Evolutionary conservation across 139 green algal species (phyloP).

Genomic region (Deuterostichococcus epilithicus): DNA sequence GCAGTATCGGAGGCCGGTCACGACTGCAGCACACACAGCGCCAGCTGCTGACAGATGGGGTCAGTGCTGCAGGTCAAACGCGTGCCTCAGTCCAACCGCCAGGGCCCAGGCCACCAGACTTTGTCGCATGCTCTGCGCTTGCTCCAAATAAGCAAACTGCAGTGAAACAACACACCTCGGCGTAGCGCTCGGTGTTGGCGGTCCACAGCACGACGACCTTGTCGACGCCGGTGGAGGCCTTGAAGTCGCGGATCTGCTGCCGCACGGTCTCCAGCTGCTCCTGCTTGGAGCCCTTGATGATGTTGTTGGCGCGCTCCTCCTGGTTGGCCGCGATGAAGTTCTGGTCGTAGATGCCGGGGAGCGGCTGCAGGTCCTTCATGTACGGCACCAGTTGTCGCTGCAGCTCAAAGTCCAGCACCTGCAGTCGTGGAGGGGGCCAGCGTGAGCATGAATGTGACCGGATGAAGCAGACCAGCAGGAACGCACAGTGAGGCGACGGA

Average conservation of each 20-base stretch:
- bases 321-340: conserved; percentile 98
- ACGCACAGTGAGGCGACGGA: not conserved
- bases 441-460: not conserved
- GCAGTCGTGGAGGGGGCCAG: not conserved
- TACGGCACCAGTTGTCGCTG: conserved; percentile 93
- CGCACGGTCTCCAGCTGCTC: conserved; percentile 84
- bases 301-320: conserved; percentile 84
- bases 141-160: no score
- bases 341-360: conserved; percentile 95
- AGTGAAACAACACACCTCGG: conserved; percentile 43
- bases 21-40: no score
- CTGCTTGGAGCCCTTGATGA: conserved; percentile 87
- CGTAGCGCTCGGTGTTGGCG: conserved; percentile 98
- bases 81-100: no score
- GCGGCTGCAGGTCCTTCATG: conserved; percentile 88
- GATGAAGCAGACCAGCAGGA: not conserved
- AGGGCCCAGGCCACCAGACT: no score
- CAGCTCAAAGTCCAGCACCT: conserved; percentile 94
- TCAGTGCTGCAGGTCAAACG: no score
- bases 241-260: conserved; percentile 88
- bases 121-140: no score
- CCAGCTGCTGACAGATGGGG: no score
- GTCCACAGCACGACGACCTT: conserved; percentile 97
- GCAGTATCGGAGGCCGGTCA: no score
- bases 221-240: conserved; percentile 56